Percentiles rank a stretch among this genome's conserved stretches.
phyloP scores from a whole-genome alignment of 805 yeast species.

The Schwanniomyces pseudopolymorphus region DNA sequence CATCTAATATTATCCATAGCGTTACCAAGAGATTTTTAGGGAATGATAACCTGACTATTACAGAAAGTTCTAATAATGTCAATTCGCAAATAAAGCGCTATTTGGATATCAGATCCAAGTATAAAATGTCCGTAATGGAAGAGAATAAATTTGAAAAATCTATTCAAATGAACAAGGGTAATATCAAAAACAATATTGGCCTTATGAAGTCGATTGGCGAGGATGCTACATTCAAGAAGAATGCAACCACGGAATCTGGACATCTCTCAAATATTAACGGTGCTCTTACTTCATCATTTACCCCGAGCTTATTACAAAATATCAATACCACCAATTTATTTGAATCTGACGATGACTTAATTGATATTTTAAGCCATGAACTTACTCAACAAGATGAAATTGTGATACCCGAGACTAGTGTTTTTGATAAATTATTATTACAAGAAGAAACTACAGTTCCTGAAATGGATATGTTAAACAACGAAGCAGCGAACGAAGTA shows the following conservation, averaged over 20 bases:
- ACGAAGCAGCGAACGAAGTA: neutral
- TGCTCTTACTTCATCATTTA: slow-evolving; percentile 4
- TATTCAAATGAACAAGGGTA: slow-evolving; percentile 1
- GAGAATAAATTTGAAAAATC: slow-evolving; percentile 7
- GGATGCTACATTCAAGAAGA: neutral
- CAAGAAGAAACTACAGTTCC: slow-evolving; percentile 5
- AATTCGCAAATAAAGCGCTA: slow-evolving; percentile 24
- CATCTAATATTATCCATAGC: slow-evolving; percentile 36
- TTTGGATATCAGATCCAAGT: slow-evolving; percentile 18
- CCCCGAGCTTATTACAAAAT: slow-evolving; percentile 14
- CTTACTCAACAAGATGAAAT: slow-evolving; percentile 4
- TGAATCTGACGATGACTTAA: slow-evolving; percentile 9
- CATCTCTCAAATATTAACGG: neutral
- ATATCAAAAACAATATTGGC: slow-evolving; percentile 1
- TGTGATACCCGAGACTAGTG: neutral
- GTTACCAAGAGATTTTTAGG: slow-evolving; percentile 31
- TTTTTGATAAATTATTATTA: slow-evolving; percentile 5
- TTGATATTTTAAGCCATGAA: slow-evolving; percentile 5
- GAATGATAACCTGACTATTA: slow-evolving; percentile 5
- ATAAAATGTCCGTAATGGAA: slow-evolving; percentile 10
- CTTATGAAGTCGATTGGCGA: neutral
- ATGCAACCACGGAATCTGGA: neutral
- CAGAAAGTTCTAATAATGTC: slow-evolving; percentile 10
- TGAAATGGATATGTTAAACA: slow-evolving; percentile 1
- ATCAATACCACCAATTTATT: slow-evolving; percentile 8